phyloP scores from a whole-genome alignment of 208 protist genomes.

The Phytomonas francai region DNA sequence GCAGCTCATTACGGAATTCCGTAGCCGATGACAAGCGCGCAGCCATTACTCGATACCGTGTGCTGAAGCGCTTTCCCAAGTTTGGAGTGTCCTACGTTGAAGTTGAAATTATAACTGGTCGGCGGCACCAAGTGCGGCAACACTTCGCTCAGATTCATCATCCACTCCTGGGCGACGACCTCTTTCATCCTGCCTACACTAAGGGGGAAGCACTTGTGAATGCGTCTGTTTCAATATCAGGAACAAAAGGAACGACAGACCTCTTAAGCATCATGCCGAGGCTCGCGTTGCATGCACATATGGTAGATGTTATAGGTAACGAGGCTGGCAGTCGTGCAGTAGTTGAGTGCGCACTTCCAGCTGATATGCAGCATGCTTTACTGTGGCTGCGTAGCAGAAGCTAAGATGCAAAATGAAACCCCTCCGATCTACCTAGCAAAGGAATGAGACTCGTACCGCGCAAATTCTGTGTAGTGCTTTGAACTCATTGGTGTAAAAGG shows the following conservation, averaged over 20 bases:
- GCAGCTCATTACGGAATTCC: background rate
- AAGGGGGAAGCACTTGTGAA: background rate
- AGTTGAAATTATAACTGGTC: constrained; percentile 45
- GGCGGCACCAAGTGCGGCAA: constrained; percentile 80
- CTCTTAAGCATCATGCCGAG: constrained; percentile 3
- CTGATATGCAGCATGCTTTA: constrained; percentile 48
- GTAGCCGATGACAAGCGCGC: constrained; percentile 23
- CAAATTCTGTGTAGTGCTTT: background rate
- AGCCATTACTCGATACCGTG: constrained; percentile 51
- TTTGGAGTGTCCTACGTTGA: constrained; percentile 54
- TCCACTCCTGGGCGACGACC: constrained; percentile 58
- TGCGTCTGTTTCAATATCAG: background rate
- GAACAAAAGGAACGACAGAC: background rate
- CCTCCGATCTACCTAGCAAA: background rate
- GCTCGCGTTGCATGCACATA: constrained; percentile 22
- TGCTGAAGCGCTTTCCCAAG: constrained; percentile 50
- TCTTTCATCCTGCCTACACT: constrained; percentile 28
- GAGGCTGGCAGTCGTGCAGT: constrained; percentile 16
- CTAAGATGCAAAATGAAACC: background rate
- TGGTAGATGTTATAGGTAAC: constrained; percentile 22
- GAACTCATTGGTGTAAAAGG: background rate
- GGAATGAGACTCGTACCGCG: background rate
- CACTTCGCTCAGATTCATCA: constrained; percentile 59
- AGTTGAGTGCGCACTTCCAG: constrained; percentile 41
- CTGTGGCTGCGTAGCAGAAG: constrained; percentile 13